These are phyloP conservation scores for Diaporthe batatas DNA, from an alignment of 2,329 filamentous ascomycete species.

Conservation along the genomic window DNA sequence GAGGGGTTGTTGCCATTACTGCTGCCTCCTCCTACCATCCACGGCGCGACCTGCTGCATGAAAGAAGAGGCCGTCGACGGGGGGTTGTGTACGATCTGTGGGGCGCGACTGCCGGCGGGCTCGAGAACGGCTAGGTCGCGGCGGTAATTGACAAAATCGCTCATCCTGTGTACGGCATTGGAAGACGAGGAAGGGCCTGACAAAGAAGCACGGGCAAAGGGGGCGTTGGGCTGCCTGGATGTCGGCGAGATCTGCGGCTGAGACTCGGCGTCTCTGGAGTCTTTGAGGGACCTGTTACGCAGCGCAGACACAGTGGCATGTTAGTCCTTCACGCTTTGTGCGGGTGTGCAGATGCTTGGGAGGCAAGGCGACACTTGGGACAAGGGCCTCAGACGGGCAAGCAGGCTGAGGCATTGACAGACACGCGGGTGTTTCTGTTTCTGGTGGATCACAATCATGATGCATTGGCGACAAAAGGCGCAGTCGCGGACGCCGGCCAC, in stretches of 20 bases:
- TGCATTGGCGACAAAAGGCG: conserved; percentile 33
- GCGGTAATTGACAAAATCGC: conserved; percentile 77
- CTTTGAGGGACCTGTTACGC: conserved; percentile 52
- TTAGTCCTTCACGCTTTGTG: conserved; percentile 46
- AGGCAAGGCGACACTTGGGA: conserved; percentile 21
- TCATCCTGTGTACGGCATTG: conserved; percentile 67
- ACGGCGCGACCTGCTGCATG: conserved; percentile 69
- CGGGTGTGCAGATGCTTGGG: conserved; percentile 2
- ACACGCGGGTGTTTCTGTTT: background rate
- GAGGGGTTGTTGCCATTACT: conserved; percentile 54
- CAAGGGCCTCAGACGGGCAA: conserved; percentile 44
- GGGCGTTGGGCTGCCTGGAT: conserved; percentile 47
- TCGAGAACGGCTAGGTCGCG: conserved; percentile 79
- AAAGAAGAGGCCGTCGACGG: conserved; percentile 61
- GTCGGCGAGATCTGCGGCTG: conserved; percentile 63
- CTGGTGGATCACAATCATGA: conserved; percentile 22
- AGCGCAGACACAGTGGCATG: conserved; percentile 46
- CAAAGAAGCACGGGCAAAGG: conserved; percentile 54
- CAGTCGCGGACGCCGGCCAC: conserved; percentile 41
- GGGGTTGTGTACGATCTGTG: conserved; percentile 63
- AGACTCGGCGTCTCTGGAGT: conserved; percentile 54
- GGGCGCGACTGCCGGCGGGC: conserved; percentile 67
- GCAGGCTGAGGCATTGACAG: conserved; percentile 46
- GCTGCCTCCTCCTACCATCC: conserved; percentile 59
- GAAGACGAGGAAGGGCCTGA: conserved; percentile 55